Conservation (phyloP, 2,329 filamentous ascomycete species). For the Colletotrichum ledebouriae region DNA sequence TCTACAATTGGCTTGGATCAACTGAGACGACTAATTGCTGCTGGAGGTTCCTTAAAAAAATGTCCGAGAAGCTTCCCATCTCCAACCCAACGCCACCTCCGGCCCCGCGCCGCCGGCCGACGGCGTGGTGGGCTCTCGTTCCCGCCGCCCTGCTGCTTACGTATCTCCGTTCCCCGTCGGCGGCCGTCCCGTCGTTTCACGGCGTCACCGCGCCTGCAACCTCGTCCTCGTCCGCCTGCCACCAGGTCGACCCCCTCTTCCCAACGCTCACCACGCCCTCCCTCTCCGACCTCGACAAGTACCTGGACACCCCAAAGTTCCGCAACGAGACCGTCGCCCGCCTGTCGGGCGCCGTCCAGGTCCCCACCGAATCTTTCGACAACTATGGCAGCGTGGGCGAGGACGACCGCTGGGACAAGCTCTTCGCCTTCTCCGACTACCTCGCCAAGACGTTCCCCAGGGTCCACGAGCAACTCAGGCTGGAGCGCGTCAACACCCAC, state of each 20-base stretch:
- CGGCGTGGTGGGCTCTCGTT: conserved; percentile 40
- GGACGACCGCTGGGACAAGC: conserved; percentile 71
- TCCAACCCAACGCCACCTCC: conserved; percentile 25
- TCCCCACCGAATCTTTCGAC: conserved; percentile 69
- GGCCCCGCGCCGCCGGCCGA: conserved; percentile 20
- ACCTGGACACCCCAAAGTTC: conserved; percentile 50
- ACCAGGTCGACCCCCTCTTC: conserved; percentile 52
- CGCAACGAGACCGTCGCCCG: conserved; percentile 50
- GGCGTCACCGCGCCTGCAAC: conserved; percentile 2
- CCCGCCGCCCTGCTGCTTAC: conserved; percentile 35
- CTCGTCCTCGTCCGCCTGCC: conserved; percentile 45
- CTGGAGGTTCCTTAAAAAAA: background rate
- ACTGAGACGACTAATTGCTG: background rate
- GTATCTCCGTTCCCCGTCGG: conserved; percentile 37
- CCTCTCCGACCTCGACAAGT: conserved; percentile 51
- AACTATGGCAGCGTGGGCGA: conserved; percentile 66
- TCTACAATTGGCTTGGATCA: conserved; percentile 4
- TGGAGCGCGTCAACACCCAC: conserved; percentile 71
- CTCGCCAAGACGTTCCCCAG: conserved; percentile 65
- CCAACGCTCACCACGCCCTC: conserved; percentile 46
- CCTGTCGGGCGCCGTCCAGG: conserved; percentile 62
- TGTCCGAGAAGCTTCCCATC: conserved; percentile 40
- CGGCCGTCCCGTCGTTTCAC: conserved; percentile 5
- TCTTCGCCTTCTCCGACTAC: conserved; percentile 66
- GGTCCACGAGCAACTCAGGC: conserved; percentile 59